These are phyloP conservation scores for Malus hybrid DNA, from an alignment of 331 rosid genomes.

Conservation along the genomic window DNA sequence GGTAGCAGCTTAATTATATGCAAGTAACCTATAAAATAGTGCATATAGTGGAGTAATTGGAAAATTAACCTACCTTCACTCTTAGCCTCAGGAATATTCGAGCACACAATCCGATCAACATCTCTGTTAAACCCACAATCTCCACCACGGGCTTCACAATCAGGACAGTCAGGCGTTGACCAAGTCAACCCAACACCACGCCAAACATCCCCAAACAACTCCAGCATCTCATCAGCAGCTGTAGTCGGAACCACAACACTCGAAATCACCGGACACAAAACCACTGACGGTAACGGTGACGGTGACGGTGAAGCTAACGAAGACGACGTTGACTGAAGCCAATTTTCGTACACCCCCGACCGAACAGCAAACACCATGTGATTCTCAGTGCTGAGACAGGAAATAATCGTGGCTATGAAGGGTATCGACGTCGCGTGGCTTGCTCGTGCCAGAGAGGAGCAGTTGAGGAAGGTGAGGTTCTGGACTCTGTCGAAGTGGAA, in stretches of 20 bases:
- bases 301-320: background rate
- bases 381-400: conserved; percentile 14
- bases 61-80: conserved; percentile 18
- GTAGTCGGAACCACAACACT: conserved; percentile 12
- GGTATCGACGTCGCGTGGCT: too few relatives aligned
- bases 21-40: too few relatives aligned
- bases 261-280: conserved; percentile 20
- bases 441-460: conserved; percentile 7
- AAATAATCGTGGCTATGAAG: background rate
- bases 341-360: background rate
- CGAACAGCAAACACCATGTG: background rate
- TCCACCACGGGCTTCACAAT: conserved; percentile 11
- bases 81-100: background rate
- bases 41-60: background rate
- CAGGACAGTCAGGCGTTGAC: conserved; percentile 21
- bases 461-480: conserved; percentile 26
- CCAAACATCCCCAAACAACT: background rate
- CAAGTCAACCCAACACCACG: conserved; percentile 19
- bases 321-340: background rate
- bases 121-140: conserved; percentile 21
- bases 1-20: too few relatives aligned
- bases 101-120: conserved; percentile 9
- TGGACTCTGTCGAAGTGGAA: background rate
- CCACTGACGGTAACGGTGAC: background rate
- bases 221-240: conserved; percentile 1